Base-by-base conservation (phyloP, 306 rosid species). In the Malus fusca region DNA sequence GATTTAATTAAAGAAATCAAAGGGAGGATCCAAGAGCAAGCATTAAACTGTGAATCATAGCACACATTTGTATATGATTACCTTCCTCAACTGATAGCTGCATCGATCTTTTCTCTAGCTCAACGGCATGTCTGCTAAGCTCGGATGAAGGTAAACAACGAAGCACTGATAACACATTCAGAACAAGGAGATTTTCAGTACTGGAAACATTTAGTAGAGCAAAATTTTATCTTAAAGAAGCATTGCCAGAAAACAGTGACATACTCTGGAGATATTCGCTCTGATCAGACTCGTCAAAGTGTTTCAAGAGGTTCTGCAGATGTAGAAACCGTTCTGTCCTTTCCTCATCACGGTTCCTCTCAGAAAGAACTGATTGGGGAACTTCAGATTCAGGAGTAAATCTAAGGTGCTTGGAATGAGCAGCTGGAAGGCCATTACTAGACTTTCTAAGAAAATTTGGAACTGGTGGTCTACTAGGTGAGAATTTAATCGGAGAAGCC, bases 81-180 rank as follows among this genome's bases (percentile, higher is more conserved):
- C 89, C 89, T 86, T 86, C 89, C 78, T 83, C 89, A 25, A 83
- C 77, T 12, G 87, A 83, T 63, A 86, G 85, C 52, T 78, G 78
- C 72, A 86, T 83, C 53, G 89, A 86, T 78, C 84, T 73, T 75
- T 83, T 86, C 81, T 86, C 89, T 76, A 86, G 72, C 79, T 81
- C 81, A 55, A 86, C 68, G 33, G 89, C 89, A 72, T 78, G 81
- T 33, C 74, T 78, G 89, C 81, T 86, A 30, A 86, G 89, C 78
- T 86, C 87, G 69, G 74, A 51, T 59, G 89, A 59, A 37, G 84
- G 67, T 51, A 86, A 69, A 81, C 65, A 58, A 73, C 73, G 72
- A 53, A 86, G 83, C 82, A 72, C 89, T 86, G 59, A 21, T 0
- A 78, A 58, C 74, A 13, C 21, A 52, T 22, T 19, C 66, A 33